Evolutionary conservation across 202 grass and related monocot species (phyloP).

Genomic region (Hordeum pubiflorum): DNA sequence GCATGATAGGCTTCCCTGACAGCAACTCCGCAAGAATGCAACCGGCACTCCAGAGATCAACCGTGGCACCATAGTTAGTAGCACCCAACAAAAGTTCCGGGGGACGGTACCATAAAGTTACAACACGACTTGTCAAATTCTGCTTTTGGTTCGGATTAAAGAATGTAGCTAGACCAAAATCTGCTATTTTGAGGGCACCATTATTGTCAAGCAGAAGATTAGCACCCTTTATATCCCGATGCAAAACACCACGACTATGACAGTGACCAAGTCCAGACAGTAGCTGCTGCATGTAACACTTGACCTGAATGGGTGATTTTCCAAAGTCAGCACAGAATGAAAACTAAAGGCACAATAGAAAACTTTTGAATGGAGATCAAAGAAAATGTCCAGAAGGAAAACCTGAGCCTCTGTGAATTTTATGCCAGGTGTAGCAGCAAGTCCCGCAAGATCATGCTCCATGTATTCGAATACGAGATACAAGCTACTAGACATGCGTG

Average conservation of each 20-base stretch:
- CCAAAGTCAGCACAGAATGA: conserved; percentile 18
- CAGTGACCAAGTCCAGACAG: conserved; percentile 91
- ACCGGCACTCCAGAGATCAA: conserved; percentile 94
- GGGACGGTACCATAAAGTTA: conserved; percentile 92
- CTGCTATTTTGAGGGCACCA: conserved; percentile 91
- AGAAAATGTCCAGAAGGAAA: conserved; percentile 18
- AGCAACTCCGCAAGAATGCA: conserved; percentile 90
- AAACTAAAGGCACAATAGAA: background rate
- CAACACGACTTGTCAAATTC: conserved; percentile 88
- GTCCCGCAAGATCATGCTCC: conserved; percentile 87
- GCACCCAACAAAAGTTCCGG: conserved; percentile 84
- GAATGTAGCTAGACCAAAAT: conserved; percentile 95
- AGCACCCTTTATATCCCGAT: conserved; percentile 93
- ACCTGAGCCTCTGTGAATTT: conserved; percentile 95
- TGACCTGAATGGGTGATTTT: conserved; percentile 56
- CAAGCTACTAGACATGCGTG: conserved; percentile 82
- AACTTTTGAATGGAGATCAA: conserved; percentile 6
- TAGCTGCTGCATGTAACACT: conserved; percentile 89
- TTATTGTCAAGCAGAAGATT: conserved; percentile 94
- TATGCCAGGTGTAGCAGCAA: conserved; percentile 77
- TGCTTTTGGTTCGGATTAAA: conserved; percentile 80
- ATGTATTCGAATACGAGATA: conserved; percentile 99
- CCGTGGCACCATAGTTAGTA: conserved; percentile 70
- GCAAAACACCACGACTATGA: conserved; percentile 74
- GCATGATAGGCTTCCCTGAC: conserved; percentile 89